Base-by-base conservation (phyloP, 2,329 filamentous ascomycete species). In the Aspergillus candidus region DNA sequence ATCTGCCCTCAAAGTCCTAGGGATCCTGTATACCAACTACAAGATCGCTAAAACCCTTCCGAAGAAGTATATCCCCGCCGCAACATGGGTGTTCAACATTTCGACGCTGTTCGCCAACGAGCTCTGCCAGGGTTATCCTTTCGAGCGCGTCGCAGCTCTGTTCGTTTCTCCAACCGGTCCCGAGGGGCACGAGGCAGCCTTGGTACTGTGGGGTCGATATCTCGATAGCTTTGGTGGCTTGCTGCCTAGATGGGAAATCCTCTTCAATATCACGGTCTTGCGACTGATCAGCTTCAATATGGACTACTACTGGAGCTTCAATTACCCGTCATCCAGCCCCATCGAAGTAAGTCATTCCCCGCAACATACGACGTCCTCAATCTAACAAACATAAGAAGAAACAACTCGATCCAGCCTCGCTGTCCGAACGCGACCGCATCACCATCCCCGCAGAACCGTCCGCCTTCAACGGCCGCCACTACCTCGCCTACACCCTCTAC, bases 201-300 rank as follows among this genome's bases (percentile, higher is more conserved):
- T 82, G 32, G 71, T 78, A 30, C 71, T 74, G 14, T 84, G 84
- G 73, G 89, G 82, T 6, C 71, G 73, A 35, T 86, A 79, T 72
- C 71, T 97, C 12, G 93, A 98, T 67, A 74, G 76, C 41, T 84
- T 84, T 52, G 82, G 88, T 6, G 93, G 93, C 1, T 71, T 98
- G n/a, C 82, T 94, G 62, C 75, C 84, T 0, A 79, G 91, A 47
- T 98, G 93, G 93, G 88, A 97, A 64, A 83, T 98, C n/a, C 76
- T 96, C 4, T 98, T 98, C 76, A 98, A 98, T 60, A 81, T 98
- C 49, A 96, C 91, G 3, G 84, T 97, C 18, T 72, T 98, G 44
- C 83, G 93, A 4, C 74, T 97, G 38, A 89, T 98, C 57, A 96
- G 91, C 64, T 98, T 95, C 76, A 97, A 97, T 65, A 68, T 98